These are phyloP conservation scores for Gymnopilus junonius DNA, from an alignment of 768 basidiomycete species.

Conservation along the genomic window DNA sequence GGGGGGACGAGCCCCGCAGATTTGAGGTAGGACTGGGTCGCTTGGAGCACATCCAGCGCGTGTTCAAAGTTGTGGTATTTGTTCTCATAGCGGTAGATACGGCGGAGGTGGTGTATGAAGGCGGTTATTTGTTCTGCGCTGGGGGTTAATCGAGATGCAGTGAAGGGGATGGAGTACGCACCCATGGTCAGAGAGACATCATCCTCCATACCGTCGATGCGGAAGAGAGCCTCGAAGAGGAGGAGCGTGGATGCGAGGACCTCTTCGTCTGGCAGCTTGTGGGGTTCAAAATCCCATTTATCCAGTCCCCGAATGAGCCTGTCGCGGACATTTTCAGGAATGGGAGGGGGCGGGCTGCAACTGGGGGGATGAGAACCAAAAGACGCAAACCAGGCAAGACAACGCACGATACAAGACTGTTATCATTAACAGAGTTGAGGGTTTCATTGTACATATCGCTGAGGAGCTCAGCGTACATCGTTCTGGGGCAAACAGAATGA, in stretches of 20 bases:
- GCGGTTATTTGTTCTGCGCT: slow-evolving; percentile 70
- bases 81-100: slow-evolving; percentile 88
- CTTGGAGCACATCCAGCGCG: slow-evolving; percentile 95
- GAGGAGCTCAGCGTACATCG: slow-evolving; percentile 80
- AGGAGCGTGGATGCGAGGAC: slow-evolving; percentile 80
- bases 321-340: slow-evolving; percentile 52
- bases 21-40: slow-evolving; percentile 83
- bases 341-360: slow-evolving; percentile 40
- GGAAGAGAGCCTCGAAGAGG: slow-evolving; percentile 85
- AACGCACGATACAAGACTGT: slow-evolving; percentile 48
- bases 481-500: slow-evolving; percentile 30
- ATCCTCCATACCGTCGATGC: slow-evolving; percentile 74
- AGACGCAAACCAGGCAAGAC: slow-evolving; percentile 3
- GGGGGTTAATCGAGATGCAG: slow-evolving; percentile 22
- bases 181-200: slow-evolving; percentile 61
- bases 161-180: slow-evolving; percentile 41
- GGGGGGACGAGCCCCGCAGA: slow-evolving; percentile 84
- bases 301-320: slow-evolving; percentile 72
- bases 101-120: slow-evolving; percentile 88
- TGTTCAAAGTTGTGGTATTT: slow-evolving; percentile 99
- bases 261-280: slow-evolving; percentile 81
- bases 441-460: slow-evolving; percentile 87
- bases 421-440: slow-evolving; percentile 67
- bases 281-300: slow-evolving; percentile 91
- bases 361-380: background rate